These are phyloP conservation scores for Eustoma russellianum DNA, from an alignment of 257 asterid genomes.

Conservation along the genomic window DNA sequence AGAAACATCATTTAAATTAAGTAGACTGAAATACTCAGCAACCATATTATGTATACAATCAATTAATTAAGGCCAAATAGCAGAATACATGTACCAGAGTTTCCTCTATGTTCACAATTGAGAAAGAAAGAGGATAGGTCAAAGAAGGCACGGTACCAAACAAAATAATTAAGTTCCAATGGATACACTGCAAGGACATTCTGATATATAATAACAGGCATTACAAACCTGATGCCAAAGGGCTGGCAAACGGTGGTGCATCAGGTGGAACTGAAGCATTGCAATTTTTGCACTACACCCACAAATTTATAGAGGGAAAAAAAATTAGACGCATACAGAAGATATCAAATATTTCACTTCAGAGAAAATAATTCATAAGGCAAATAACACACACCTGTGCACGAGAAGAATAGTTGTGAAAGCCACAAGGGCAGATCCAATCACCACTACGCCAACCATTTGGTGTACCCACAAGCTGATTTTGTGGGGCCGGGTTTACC, in stretches of 20 bases:
- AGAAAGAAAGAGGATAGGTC: not conserved
- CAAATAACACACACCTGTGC: conserved; percentile 37
- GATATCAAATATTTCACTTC: no score
- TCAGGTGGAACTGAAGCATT: conserved; percentile 43
- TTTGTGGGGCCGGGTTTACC: conserved; percentile 32
- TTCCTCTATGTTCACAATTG: not conserved
- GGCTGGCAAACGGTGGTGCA: conserved; percentile 42
- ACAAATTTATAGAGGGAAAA: conserved; percentile 12
- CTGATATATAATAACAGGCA: conserved; percentile 1
- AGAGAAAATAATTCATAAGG: not conserved
- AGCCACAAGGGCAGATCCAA: conserved; percentile 86
- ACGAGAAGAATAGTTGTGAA: conserved; percentile 85
- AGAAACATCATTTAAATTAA: no score
- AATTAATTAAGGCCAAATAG: no score
- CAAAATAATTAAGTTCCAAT: not conserved
- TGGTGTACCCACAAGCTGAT: conserved; percentile 40
- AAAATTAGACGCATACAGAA: not conserved
- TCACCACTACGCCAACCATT: conserved; percentile 88
- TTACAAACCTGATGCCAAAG: conserved; percentile 50
- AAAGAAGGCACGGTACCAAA: not conserved
- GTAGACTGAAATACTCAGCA: no score
- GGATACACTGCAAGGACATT: not conserved
- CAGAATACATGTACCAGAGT: no score
- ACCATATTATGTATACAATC: no score
- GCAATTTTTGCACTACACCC: conserved; percentile 80